Percentiles rank a stretch among this genome's conserved stretches.
Conservation (phyloP, 768 basidiomycete species). For the Panellus pusillus region DNA sequence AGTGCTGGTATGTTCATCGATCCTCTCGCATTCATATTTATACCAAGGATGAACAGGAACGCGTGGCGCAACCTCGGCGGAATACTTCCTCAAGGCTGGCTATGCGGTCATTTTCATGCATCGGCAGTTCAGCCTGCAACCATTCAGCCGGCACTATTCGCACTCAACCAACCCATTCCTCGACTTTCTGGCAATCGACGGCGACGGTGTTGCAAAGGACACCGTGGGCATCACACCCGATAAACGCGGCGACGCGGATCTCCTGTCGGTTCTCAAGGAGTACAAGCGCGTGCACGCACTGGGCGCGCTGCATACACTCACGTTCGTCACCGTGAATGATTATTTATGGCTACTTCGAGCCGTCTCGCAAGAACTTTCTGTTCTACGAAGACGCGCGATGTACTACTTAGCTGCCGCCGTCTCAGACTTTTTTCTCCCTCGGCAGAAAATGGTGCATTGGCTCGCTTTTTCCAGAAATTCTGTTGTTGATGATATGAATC, state of each 20-base stretch:
- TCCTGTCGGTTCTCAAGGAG: constrained; percentile 70
- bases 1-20: constrained; percentile 74
- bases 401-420: constrained; percentile 98
- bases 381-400: constrained; percentile 71
- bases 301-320: constrained; percentile 79
- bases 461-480: not conserved
- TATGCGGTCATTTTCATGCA: constrained; percentile 99
- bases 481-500: not conserved
- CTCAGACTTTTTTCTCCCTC: constrained; percentile 95
- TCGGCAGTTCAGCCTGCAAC: constrained; percentile 94
- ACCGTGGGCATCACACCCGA: constrained; percentile 66
- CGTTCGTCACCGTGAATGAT: constrained; percentile 93
- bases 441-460: constrained; percentile 77
- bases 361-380: constrained; percentile 74
- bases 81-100: constrained; percentile 91
- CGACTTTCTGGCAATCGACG: constrained; percentile 82
- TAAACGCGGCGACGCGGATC: constrained; percentile 57
- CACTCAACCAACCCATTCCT: constrained; percentile 98
- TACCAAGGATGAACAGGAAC: constrained; percentile 57
- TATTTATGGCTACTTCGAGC: constrained; percentile 91
- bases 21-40: constrained; percentile 10
- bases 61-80: constrained; percentile 94
- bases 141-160: constrained; percentile 96
- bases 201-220: constrained; percentile 20
- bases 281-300: constrained; percentile 80